Base-by-base conservation (phyloP, 257 asterid species). In the Nyctanthes arbortristis region DNA sequence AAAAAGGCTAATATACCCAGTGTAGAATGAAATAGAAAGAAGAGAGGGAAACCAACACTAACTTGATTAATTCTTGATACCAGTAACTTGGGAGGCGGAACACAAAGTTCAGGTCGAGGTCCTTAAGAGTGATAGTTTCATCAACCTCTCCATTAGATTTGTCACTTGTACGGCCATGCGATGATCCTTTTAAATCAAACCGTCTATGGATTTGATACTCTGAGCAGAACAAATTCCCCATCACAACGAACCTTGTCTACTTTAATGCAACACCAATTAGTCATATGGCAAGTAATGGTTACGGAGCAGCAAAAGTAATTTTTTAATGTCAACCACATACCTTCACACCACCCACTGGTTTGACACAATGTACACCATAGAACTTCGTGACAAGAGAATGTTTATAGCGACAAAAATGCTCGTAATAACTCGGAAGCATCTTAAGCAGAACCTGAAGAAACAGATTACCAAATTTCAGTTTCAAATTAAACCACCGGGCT, bases 331-430 rank as follows among this genome's bases (percentile, higher is more conserved):
- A 0, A 56, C 2, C 31, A 72, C 55, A 47, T 79, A 94, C 99
- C 96, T 94, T 94, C 22, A 89, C 85, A 12, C 99, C 97, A 7
- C 98, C 98, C 18, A 89, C 90, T 31, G 98, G 98, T 82, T 94
- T 94, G 68, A 94, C 97, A 70, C 99, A 94, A 73, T 94, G 99
- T 70, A 94, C 98, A 1, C 99, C 98, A 31, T 39, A 94, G 79
- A 94, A 94, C 82, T 92, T 94, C 0, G 99, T 88, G 36, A 94
- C 92, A 1, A 94, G 89, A 61, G 99, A 86, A 73, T 88, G 92
- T 79, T 94, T 97, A 47, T 92, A 87, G 20, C 87, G 87, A 69
- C 86, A 77, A 3, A 92, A 90, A 24, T 94, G 99, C 71, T 85
- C 68, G 75, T 83, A 75, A 79, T 94, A 94, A 74, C 94, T 92